Percentiles rank a stretch among this genome's conserved stretches.
phyloP scores from a whole-genome alignment of 805 yeast species.

The Candida dajiaensis region DNA sequence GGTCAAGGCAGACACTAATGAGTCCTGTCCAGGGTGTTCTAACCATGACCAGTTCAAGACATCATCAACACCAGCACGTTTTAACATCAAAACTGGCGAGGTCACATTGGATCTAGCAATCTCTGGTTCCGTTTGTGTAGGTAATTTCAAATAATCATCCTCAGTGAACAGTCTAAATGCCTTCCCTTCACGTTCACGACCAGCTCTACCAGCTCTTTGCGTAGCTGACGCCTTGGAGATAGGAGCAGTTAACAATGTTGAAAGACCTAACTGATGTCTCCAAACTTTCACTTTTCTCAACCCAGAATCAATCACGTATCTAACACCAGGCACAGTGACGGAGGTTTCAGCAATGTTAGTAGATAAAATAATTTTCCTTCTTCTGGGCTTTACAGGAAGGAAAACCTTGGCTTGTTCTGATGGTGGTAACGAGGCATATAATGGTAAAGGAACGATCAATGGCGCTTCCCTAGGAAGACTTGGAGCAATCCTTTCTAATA shows the following conservation, averaged over 20 bases:
- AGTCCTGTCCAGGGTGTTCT: slow-evolving; percentile 78
- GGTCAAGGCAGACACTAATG: slow-evolving; percentile 69
- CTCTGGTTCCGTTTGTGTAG: slow-evolving; percentile 87
- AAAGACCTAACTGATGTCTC: slow-evolving; percentile 87
- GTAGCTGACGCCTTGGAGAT: slow-evolving; percentile 91
- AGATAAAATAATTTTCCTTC: slow-evolving; percentile 82
- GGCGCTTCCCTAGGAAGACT: slow-evolving; percentile 74
- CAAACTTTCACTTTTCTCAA: slow-evolving; percentile 89
- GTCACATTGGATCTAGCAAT: slow-evolving; percentile 82
- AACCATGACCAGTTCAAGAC: slow-evolving; percentile 88
- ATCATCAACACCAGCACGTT: slow-evolving; percentile 77
- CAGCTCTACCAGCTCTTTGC: slow-evolving; percentile 98
- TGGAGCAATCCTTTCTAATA: slow-evolving; percentile 56
- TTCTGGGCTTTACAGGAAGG: slow-evolving; percentile 51
- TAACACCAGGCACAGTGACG: slow-evolving; percentile 89
- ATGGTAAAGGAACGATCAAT: slow-evolving; percentile 66
- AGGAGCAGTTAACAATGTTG: slow-evolving; percentile 89
- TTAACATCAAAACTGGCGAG: slow-evolving; percentile 77
- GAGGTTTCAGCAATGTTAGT: slow-evolving; percentile 99
- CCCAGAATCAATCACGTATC: slow-evolving; percentile 91
- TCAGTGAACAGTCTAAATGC: slow-evolving; percentile 83
- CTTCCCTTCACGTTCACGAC: slow-evolving; percentile 92
- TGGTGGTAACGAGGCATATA: slow-evolving; percentile 93
- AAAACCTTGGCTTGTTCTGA: slow-evolving; percentile 79
- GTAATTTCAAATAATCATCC: slow-evolving; percentile 52